Evolutionary conservation across 192 early-diverging fungal species (phyloP), one percentile per base, ranked within the genome.

Genomic region (Geranomyces variabilis): DNA sequence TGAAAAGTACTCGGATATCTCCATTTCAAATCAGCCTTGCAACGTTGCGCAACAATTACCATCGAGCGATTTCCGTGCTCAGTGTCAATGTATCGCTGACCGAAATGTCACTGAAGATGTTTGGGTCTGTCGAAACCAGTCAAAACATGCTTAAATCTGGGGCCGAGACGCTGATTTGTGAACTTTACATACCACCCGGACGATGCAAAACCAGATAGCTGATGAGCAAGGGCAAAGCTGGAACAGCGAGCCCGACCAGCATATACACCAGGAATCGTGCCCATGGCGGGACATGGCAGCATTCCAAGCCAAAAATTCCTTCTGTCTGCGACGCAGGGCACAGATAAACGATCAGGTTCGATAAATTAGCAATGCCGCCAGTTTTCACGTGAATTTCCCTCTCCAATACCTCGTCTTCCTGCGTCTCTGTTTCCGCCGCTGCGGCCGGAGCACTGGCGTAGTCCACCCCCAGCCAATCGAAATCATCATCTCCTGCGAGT

Each of bases 31-130:
- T n/a, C n/a, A n/a, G n/a, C n/a, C n/a, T n/a, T n/a, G n/a, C n/a
- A n/a, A n/a, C n/a, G n/a, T n/a, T n/a, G n/a, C n/a, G n/a, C n/a
- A n/a, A n/a, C n/a, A n/a, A n/a, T 46, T 44, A 68, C 73, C 73
- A 75, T 59, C 73, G 48, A 21, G 53, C 53, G 15, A 75, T 58
- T 30, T 75, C 73, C 24, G 73, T 75, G 48, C 73, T 75, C 10
- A 63, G 1, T n/a, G 28, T 60, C 29, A 75, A 41, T 15, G 44
- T 53, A 22, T 63, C 61, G 22, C 31, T 43, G 33, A 33, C 28
- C 12, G 15, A 29, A 21, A 74, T 63, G 4, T 36, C 21, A 24
- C 44, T 41, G 28, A 75, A 69, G 13, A 75, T 21, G 13, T 47
- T 59, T 0, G 65, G 65, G 62, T 75, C 73, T 47, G 34, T 41